Conservation (phyloP, 2,329 filamentous ascomycete species). For the Aspergillus ruber region DNA sequence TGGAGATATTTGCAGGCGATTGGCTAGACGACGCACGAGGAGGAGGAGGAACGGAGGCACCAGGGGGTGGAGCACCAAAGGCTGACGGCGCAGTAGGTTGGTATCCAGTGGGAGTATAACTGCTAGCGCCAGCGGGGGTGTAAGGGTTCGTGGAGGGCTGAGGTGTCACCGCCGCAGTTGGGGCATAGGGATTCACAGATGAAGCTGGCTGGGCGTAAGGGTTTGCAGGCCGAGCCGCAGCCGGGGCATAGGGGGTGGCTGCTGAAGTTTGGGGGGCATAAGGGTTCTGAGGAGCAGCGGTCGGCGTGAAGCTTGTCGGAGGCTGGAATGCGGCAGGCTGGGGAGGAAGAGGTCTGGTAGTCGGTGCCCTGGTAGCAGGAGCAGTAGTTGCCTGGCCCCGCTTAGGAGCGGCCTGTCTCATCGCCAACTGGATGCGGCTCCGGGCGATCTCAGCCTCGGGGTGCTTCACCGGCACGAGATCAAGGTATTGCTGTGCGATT, state of each 20-base stretch:
- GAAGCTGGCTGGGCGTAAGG: conserved; percentile 32
- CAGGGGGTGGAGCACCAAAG: conserved; percentile 43
- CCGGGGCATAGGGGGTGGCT: conserved; percentile 15
- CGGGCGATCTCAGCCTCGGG: conserved; percentile 81
- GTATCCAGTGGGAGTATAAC: conserved; percentile 45
- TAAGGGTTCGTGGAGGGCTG: conserved; percentile 22
- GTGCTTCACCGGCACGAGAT: conserved; percentile 76
- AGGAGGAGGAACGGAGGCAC: conserved; percentile 49
- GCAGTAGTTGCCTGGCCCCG: conserved; percentile 35
- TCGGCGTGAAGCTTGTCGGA: conserved; percentile 25
- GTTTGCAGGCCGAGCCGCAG: conserved; percentile 13
- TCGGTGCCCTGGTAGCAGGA: conserved; percentile 36
- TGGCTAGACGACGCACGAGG: conserved; percentile 58
- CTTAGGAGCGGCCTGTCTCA: conserved; percentile 53
- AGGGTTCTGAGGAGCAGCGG: conserved; percentile 32
- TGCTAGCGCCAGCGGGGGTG: conserved; percentile 23
- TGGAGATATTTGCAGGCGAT: conserved; percentile 61
- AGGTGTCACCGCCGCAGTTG: conserved; percentile 10
- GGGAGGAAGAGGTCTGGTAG: conserved; percentile 37
- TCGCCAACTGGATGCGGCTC: conserved; percentile 78
- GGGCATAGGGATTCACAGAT: conserved; percentile 16
- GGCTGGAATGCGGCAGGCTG: conserved; percentile 33
- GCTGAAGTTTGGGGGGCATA: conserved; percentile 35
- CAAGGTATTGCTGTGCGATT: conserved; percentile 84
- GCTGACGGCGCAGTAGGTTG: conserved; percentile 45